Evolutionary conservation across 352 stramenopile genomes (phyloP), one percentile per base, ranked within the genome.

Genomic region (Phytopythium sindhum): DNA sequence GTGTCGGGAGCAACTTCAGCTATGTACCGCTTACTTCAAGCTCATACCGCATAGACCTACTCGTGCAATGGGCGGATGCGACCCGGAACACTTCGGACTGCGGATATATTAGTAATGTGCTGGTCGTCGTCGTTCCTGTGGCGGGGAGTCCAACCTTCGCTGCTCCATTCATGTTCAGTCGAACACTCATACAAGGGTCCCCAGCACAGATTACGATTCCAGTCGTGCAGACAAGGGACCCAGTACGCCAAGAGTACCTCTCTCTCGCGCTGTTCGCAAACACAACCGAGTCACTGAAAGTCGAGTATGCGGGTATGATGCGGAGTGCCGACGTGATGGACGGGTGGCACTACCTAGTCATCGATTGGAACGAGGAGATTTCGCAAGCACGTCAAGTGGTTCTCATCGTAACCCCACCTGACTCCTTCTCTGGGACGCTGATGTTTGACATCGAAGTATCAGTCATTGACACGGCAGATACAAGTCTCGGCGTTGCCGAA

Each of bases 361-460:
- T 68, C 2, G 41, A 70, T 37, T 21, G 24, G n/a, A 56, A 26
- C 50, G 31, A 48, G 26, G 41, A 47, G 15, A 59, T 57, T n/a
- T 47, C 51, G 59, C n/a, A 42, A 63, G 57, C 41, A 5, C 17
- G 41, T 10, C 12, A 62, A 12, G 26, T 77, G 48, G 37, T 54
- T 35, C 35, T 81, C 21, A 59, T 41, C 8, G 47, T 75, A 14
- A 67, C 47, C 6, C 72, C 74, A 4, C 51, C 39, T 7, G 54
- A 24, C 12, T 48, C 21, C 11, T 80, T 80, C 45, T 35, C 60
- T 24, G 74, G 74, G 8, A 39, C 23, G 17, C 17, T 76, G n/a
- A 44, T 31, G 10, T 71, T 80, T 52, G 29, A 61, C 9, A 37
- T 80, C 41, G 61, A 55, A 15, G 62, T 74, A 1, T 51, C 41